phyloP scores from a whole-genome alignment of 306 rosid genomes.

The Prunus salicina region DNA sequence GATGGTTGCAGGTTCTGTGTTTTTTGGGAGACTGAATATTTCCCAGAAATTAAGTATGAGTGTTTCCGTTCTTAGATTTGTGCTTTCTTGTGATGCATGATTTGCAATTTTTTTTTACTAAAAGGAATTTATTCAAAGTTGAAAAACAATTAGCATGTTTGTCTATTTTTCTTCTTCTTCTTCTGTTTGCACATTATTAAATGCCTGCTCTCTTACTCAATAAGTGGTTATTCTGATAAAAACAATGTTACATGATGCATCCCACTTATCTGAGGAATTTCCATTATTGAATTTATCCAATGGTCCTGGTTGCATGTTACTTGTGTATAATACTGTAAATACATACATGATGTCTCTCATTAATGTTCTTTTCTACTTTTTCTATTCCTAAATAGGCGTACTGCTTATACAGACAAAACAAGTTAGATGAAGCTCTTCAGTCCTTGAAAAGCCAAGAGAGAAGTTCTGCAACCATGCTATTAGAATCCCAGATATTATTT shows the following conservation, averaged over 20 bases:
- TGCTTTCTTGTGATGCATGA: background rate
- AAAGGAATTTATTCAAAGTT: background rate
- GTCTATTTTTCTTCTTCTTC: background rate
- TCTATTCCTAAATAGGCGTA: constrained; percentile 65
- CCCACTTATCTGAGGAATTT: background rate
- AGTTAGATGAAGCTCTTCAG: constrained; percentile 77
- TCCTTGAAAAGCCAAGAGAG: constrained; percentile 59
- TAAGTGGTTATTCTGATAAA: background rate
- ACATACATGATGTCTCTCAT: constrained; percentile 9
- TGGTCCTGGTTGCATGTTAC: background rate
- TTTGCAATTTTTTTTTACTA: background rate
- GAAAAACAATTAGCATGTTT: background rate
- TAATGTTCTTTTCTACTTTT: constrained; percentile 20
- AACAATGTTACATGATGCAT: background rate
- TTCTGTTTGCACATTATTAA: background rate
- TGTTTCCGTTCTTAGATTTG: background rate
- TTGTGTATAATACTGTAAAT: background rate
- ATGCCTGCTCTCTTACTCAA: background rate
- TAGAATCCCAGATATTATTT: constrained; percentile 90
- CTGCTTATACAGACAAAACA: constrained; percentile 95
- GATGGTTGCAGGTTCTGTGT: background rate
- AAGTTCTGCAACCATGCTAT: constrained; percentile 52
- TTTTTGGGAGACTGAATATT: background rate
- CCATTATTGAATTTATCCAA: constrained; percentile 6
- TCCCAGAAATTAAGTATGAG: background rate